These are phyloP conservation scores for Claviceps paspali DNA, from an alignment of 2,329 filamentous ascomycete genomes.

Conservation along the genomic window DNA sequence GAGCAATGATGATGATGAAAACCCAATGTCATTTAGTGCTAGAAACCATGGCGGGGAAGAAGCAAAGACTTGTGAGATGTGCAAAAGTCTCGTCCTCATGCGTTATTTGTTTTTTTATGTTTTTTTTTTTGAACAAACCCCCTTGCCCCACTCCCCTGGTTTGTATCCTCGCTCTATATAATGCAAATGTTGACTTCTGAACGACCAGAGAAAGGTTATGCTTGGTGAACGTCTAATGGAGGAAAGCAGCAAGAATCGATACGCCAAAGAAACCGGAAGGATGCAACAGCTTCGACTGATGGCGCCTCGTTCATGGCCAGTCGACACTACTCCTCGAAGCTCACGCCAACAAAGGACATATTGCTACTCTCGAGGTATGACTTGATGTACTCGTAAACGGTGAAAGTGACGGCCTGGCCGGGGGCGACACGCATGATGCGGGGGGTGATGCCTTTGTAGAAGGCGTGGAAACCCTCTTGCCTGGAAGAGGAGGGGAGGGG, in stretches of 20 bases:
- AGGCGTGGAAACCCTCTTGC: constrained; percentile 84
- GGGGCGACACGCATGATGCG: constrained; percentile 95
- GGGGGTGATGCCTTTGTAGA: constrained; percentile 98
- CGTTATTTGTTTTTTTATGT: too few relatives aligned
- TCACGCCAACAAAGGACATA: constrained; percentile 41
- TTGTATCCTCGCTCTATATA: neutral
- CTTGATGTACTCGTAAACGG: constrained; percentile 66
- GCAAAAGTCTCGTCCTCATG: too few relatives aligned
- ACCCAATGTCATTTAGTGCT: neutral
- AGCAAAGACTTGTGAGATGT: neutral
- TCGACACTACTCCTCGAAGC: constrained; percentile 53
- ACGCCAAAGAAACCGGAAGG: neutral
- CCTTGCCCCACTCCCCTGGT: neutral
- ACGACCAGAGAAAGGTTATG: neutral
- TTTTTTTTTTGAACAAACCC: too few relatives aligned
- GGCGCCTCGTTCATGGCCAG: too few relatives aligned
- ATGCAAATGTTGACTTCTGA: neutral
- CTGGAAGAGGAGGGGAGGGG: constrained; percentile 24
- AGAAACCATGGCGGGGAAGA: neutral
- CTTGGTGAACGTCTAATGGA: too few relatives aligned
- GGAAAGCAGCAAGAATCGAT: neutral
- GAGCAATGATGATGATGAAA: neutral
- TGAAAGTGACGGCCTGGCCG: constrained; percentile 69
- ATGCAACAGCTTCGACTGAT: too few relatives aligned
- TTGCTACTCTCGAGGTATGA: constrained; percentile 55